A percentile compares a stretch with the other conserved stretches of the same genome.
phyloP scores from a whole-genome alignment of 73 alveolate genomes.

The Uronychia setigera region DNA sequence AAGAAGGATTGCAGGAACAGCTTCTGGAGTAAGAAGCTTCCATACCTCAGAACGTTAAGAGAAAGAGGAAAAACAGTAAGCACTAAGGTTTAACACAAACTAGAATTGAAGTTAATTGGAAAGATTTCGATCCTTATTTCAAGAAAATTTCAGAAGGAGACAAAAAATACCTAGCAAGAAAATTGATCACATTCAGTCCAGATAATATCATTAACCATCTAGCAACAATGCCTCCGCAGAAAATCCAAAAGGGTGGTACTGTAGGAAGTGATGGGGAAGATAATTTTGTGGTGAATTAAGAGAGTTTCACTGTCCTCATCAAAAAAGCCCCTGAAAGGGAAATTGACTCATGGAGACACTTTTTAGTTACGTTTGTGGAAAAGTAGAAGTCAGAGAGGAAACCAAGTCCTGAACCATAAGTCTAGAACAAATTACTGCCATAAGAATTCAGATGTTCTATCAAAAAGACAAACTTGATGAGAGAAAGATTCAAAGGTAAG shows the following conservation, averaged over 20 bases:
- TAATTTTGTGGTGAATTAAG: too few relatives aligned
- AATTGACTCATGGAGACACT: neutral
- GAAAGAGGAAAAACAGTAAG: neutral
- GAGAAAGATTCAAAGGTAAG: neutral
- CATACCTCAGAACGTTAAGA: neutral
- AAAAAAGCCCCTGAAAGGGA: neutral
- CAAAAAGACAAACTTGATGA: neutral
- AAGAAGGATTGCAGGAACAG: neutral
- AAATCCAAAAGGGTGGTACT: too few relatives aligned
- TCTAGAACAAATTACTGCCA: too few relatives aligned
- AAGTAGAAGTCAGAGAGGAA: too few relatives aligned
- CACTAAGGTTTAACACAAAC: neutral
- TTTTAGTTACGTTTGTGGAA: neutral
- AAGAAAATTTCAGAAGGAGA: neutral
- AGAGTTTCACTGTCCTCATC: neutral
- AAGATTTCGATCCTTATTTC: neutral
- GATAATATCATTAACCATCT: neutral
- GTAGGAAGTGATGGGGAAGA: too few relatives aligned
- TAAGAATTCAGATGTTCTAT: neutral
- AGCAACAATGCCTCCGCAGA: too few relatives aligned
- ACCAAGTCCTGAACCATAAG: too few relatives aligned
- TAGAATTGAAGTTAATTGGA: neutral
- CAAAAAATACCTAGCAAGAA: neutral
- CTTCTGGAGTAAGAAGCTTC: neutral
- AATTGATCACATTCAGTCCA: neutral